These are phyloP conservation scores for Colletotrichum costaricense DNA, from an alignment of 2,329 filamentous ascomycete species.

Conservation along the genomic window DNA sequence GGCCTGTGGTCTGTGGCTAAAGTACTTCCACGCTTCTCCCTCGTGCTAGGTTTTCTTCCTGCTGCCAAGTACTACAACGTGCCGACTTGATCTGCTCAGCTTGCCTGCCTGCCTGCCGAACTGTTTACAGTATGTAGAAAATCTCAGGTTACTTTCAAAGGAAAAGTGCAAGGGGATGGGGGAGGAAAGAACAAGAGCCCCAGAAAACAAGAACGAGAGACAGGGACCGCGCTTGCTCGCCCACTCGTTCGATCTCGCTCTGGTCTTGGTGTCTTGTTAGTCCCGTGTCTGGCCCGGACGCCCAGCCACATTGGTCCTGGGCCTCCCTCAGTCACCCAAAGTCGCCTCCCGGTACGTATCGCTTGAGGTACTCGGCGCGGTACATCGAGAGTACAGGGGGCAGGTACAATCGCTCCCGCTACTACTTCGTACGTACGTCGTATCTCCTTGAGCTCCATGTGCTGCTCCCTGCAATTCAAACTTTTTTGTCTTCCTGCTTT, in stretches of 20 bases:
- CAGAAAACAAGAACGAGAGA: background rate
- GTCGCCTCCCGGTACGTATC: slow-evolving; percentile 23
- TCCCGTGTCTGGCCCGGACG: slow-evolving; percentile 6
- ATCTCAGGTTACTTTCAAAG: background rate
- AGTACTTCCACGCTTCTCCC: no score
- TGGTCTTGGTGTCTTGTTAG: slow-evolving; percentile 2
- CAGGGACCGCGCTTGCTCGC: slow-evolving; percentile 9
- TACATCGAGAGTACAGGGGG: background rate
- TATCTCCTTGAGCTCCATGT: background rate
- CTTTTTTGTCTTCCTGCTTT: background rate
- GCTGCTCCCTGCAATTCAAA: background rate
- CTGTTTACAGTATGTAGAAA: background rate
- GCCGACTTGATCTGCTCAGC: background rate
- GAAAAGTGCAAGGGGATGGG: background rate
- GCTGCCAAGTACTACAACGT: background rate
- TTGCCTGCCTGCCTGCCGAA: background rate
- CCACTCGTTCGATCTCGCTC: slow-evolving; percentile 10
- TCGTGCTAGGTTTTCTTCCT: background rate
- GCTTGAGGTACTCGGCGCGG: background rate
- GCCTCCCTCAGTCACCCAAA: background rate
- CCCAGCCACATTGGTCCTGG: slow-evolving; percentile 29
- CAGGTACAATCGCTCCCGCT: background rate
- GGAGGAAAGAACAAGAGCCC: background rate
- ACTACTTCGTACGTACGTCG: no score
- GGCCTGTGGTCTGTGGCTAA: no score